Base-by-base conservation (phyloP, 2,329 filamentous ascomycete genomes). In the Colletotrichum orchidophilum region DNA sequence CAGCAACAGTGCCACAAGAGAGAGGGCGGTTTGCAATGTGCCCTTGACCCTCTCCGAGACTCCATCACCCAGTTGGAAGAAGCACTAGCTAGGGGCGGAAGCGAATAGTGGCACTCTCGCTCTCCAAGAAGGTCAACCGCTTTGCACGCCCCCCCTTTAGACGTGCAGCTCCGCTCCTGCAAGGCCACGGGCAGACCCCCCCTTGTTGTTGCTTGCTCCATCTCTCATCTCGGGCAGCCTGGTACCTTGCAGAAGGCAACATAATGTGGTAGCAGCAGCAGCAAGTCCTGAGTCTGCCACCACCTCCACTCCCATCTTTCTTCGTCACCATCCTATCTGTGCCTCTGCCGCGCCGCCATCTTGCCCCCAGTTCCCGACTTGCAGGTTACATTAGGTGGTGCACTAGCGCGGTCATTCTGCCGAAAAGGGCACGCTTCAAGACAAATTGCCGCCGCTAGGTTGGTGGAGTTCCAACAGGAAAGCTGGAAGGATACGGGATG, bases 91-190 rank as follows among this genome's bases (percentile, higher is more conserved):
- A 54, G 46, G 59, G 59, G 29, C 24, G 29, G 27, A 21, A 66
- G 42, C 31, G 62, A 59, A 59, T 29, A 60, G 53, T 58, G 60
- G 42, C 66, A 57, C 59, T 27, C n/a, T 59, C 39, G 26, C 39
- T 53, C 53, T 29, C 55, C 42, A 21, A 52, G 33, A 35, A 31
- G 59, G 21, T 42, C 55, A 62, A 61, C 49, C 53, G 63, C 57
- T 39, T 67, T 66, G 62, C 66, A 70, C 63, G 50, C 62, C 63
- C 68, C 39, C 57, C 52, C 63, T 68, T 68, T 63, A 53, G 58
- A 67, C 39, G 31, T 71, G 64, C 64, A 71, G 64, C 55, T 68
- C 68, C 68, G 68, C 64, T 71, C 42, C 64, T 71, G 68, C 64
- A 71, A 60, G 55, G 66, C 21, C 62, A 52, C 33, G 27, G 61